Evolutionary conservation across 306 rosid species (phyloP).

Genomic region (Acmispon strigosus): DNA sequence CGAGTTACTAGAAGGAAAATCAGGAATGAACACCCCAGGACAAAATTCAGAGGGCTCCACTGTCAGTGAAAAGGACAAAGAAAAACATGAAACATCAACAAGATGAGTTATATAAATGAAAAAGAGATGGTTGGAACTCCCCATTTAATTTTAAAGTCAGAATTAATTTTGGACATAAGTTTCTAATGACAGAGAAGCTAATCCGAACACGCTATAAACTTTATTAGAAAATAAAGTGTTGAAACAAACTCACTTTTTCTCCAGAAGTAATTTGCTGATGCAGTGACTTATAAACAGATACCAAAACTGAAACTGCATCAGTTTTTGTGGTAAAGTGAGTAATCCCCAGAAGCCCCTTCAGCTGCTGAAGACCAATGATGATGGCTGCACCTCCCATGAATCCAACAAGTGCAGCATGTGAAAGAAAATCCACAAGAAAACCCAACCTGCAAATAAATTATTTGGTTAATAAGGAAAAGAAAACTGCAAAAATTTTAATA

Average conservation of each 20-base stretch:
- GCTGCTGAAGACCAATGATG: conserved; percentile 80
- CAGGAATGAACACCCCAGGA: conserved; percentile 70
- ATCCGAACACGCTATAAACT: too few species aligned
- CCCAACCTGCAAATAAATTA: conserved; percentile 62
- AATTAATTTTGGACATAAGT: too few species aligned
- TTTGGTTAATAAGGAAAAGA: conserved; percentile 25
- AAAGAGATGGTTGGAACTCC: too few species aligned
- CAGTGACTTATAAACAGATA: conserved; percentile 45
- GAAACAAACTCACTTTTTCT: conserved; percentile 35
- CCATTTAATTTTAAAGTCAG: too few species aligned
- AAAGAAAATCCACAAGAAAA: conserved; percentile 80
- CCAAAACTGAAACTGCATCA: conserved; percentile 57
- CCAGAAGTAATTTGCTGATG: conserved; percentile 20
- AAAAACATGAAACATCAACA: not conserved
- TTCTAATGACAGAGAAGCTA: too few species aligned
- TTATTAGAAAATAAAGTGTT: too few species aligned
- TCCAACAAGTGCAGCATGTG: conserved; percentile 89
- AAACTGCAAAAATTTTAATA: conserved; percentile 17
- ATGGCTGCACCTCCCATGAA: conserved; percentile 95
- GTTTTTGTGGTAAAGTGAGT: conserved; percentile 62
- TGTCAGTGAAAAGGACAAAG: conserved; percentile 21
- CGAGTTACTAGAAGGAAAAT: conserved; percentile 64
- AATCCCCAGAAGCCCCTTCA: conserved; percentile 66
- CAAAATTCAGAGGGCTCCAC: conserved; percentile 68
- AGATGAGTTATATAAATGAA: not conserved